Evolutionary conservation across 805 yeast genomes (phyloP), one percentile per base, ranked within the genome.

Genomic region (Isabelozyma heimii): DNA sequence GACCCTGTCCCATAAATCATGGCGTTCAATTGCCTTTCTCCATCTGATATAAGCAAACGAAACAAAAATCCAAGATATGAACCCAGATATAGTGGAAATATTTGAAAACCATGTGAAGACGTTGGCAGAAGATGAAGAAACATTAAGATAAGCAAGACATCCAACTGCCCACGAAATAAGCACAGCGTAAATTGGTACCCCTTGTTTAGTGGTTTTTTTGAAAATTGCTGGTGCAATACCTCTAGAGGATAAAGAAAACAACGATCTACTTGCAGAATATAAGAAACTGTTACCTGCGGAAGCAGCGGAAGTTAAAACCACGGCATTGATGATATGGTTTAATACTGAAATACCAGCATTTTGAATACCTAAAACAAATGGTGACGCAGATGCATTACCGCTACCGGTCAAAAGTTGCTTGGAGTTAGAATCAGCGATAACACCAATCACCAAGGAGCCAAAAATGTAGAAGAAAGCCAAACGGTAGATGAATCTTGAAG

Each of bases 81-180:
- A 84, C 10, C 88, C 89, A 3, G 87, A 81, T 46, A 84, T 78
- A 35, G 88, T 83, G 37, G 84, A 76, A 52, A 84, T 79, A 59
- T 84, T 84, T 13, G 85, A 73, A 48, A 84, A 76, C 89, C 89
- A 84, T 20, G 75, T 70, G 66, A 84, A 84, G 5, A 81, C 89
- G 41, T 64, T 55, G 2, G 82, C 63, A 0, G 87, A 70, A 3
- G 79, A 69, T 6, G 79, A 70, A 5, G 85, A 79, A 27, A 72
- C 79, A 56, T 82, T 83, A 60, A 84, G 65, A 61, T 75, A 82
- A 0, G 84, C 72, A 47, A 82, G 67, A 49, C 77, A 74, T 0
- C 77, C 70, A 37, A 81, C 65, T 43, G 51, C 62, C 52, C 65
- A 65, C 33, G 75, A 62, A 13, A 59, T 52, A 8, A 48, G 52